These are phyloP conservation scores for Triangularia verruculosa DNA, from an alignment of 2,329 filamentous ascomycete species.

Conservation along the genomic window DNA sequence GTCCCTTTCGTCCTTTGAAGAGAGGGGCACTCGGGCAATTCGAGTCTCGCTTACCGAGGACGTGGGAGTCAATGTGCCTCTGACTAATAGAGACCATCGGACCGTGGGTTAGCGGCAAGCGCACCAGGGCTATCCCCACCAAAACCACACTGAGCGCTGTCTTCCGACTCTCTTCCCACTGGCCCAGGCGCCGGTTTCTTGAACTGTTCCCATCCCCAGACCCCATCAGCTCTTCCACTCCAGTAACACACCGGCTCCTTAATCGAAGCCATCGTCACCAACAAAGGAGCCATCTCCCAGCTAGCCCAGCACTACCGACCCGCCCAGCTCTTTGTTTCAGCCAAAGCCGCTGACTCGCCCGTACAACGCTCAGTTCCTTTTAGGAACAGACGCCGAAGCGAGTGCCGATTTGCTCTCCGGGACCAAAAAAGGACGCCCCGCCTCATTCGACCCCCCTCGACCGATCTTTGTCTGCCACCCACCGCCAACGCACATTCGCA, in stretches of 20 bases:
- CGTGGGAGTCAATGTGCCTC: constrained; percentile 24
- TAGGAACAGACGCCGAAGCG: constrained; percentile 1
- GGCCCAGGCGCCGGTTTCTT: constrained; percentile 9
- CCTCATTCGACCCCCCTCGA: constrained; percentile 15
- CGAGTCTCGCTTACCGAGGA: constrained; percentile 23
- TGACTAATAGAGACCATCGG: constrained; percentile 28
- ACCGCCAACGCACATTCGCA: background rate
- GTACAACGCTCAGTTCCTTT: constrained; percentile 2
- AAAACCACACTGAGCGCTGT: constrained; percentile 13
- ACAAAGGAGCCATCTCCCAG: constrained; percentile 1
- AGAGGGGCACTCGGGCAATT: constrained; percentile 23
- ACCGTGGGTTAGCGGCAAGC: constrained; percentile 16
- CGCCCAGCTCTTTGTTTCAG: constrained; percentile 15
- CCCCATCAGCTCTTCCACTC: constrained; percentile 1
- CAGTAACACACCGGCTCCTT: background rate
- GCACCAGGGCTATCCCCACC: constrained; percentile 10
- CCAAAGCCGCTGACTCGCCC: constrained; percentile 13
- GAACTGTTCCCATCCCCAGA: constrained; percentile 16
- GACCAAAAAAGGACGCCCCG: constrained; percentile 15
- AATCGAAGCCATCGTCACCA: constrained; percentile 16
- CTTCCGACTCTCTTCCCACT: constrained; percentile 10
- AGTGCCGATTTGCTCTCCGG: constrained; percentile 17
- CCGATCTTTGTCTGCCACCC: constrained; percentile 4
- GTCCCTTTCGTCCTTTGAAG: background rate
- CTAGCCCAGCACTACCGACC: background rate